Base-by-base conservation (phyloP, 164 flowering plant species). In the Platanus orientalis region DNA sequence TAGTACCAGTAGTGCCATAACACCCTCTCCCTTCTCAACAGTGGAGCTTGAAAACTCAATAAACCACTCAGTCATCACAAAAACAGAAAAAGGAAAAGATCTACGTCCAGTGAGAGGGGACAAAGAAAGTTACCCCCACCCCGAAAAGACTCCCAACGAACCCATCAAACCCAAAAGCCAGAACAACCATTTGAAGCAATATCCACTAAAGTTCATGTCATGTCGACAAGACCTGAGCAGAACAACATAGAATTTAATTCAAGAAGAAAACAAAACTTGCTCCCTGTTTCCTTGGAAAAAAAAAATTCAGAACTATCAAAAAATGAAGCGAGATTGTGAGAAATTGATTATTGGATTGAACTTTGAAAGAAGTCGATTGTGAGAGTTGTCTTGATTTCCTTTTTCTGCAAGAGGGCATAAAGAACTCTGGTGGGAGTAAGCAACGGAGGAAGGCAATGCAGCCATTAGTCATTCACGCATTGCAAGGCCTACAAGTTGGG, bases 21-120 rank as follows among this genome's bases (percentile, higher is more conserved):
- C 20, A 44, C 50, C 70, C 52, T 66, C 83, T 75, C 75, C 83
- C 72, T 75, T 71, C 58, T 72, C 72, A 76, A 78, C 73, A 75
- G 71, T 70, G 66, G 72, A 71, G 70, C 62, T 62, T 44, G 19
- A 44, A 44, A 44, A 14, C 28, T 27, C 42, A 29, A 36, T 13
- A 10, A 61, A 58, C 60, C 63, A 36, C 48, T 58, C 12, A 51
- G 28, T 36, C 75, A 57, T 54, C 25, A 29, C 59, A 10, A 45
- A n/a, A 48, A 14, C 17, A n/a, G n/a, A n/a, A n/a, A n/a, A n/a
- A n/a, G n/a, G 42, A 36, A 10, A 36, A 36, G 42, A 36, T n/a
- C n/a, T n/a, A 36, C 42, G 12, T 36, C 12, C 12, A 36, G 5
- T 36, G 42, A 36, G 7, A 36, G 9, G 12, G 12, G 12, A 36